These are phyloP conservation scores for Domatiomyces catenatus DNA, from an alignment of 2,329 filamentous ascomycete species.

Conservation along the genomic window DNA sequence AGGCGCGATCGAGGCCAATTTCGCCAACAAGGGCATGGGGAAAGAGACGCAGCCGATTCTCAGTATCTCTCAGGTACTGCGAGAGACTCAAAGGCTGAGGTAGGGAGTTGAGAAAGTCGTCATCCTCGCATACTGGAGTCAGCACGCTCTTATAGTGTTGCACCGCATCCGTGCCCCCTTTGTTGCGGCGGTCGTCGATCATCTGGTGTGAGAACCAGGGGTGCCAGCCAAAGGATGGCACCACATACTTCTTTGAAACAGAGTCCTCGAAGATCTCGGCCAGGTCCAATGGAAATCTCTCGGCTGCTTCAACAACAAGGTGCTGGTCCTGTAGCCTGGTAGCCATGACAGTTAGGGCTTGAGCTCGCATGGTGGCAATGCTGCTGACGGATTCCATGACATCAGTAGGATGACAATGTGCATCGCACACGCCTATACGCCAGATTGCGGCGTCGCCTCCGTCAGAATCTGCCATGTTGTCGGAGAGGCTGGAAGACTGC, in stretches of 20 bases:
- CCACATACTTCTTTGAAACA: constrained; percentile 28
- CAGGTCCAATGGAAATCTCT: constrained; percentile 11
- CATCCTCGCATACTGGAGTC: constrained; percentile 32
- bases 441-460: constrained; percentile 23
- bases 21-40: constrained; percentile 46
- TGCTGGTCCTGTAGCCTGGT: constrained; percentile 47
- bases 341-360: constrained; percentile 46
- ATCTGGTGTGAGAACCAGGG: constrained; percentile 54
- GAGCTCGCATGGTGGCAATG: constrained; percentile 43
- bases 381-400: constrained; percentile 41
- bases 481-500: background rate
- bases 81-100: constrained; percentile 41
- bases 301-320: constrained; percentile 38
- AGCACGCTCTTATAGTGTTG: constrained; percentile 42
- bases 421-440: constrained; percentile 47
- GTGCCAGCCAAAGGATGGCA: constrained; percentile 53
- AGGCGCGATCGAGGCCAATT: constrained; percentile 46
- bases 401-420: constrained; percentile 53
- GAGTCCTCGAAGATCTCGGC: constrained; percentile 3
- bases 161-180: constrained; percentile 21
- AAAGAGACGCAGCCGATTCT: constrained; percentile 32
- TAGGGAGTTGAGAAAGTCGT: constrained; percentile 33
- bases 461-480: background rate
- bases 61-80: constrained; percentile 35
- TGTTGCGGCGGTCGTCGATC: constrained; percentile 26